These are phyloP conservation scores for Penicillium egyptiacum DNA, from an alignment of 495 filamentous ascomycete species.

Conservation along the genomic window DNA sequence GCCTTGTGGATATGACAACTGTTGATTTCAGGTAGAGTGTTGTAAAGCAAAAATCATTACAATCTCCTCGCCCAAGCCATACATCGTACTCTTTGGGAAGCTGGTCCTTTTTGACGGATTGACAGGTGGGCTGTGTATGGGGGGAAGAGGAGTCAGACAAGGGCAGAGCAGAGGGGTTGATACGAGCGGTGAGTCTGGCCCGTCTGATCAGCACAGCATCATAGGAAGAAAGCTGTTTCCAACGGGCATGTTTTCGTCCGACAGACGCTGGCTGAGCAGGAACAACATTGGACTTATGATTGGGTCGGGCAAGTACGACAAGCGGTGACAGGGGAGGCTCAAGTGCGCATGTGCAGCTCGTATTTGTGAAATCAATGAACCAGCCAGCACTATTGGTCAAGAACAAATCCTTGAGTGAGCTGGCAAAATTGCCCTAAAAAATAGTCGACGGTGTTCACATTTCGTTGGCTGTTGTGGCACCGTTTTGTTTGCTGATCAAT, in stretches of 20 bases:
- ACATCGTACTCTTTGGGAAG: background rate
- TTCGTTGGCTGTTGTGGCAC: conserved; percentile 2
- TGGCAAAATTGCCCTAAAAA: background rate
- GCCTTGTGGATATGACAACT: background rate
- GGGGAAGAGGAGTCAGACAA: background rate
- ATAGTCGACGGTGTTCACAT: background rate
- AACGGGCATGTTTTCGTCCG: background rate
- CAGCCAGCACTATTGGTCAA: background rate
- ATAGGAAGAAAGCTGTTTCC: background rate
- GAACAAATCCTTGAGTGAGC: background rate
- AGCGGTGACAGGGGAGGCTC: conserved; percentile 9
- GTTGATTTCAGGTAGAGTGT: background rate
- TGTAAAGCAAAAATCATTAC: background rate
- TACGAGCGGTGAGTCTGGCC: background rate
- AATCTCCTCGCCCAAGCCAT: background rate
- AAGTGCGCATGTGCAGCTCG: background rate
- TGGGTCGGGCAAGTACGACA: background rate
- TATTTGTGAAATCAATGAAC: background rate
- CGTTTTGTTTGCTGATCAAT: background rate
- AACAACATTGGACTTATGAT: background rate
- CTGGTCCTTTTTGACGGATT: conserved; percentile 1
- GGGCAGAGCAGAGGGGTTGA: conserved; percentile 3
- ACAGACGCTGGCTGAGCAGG: background rate
- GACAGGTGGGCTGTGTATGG: conserved; percentile 5
- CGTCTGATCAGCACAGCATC: conserved; percentile 2